A percentile compares a stretch with the other conserved stretches of the same genome.
phyloP scores from a whole-genome alignment of 176 grass and related monocot genomes.

The Zoysia japonica region DNA sequence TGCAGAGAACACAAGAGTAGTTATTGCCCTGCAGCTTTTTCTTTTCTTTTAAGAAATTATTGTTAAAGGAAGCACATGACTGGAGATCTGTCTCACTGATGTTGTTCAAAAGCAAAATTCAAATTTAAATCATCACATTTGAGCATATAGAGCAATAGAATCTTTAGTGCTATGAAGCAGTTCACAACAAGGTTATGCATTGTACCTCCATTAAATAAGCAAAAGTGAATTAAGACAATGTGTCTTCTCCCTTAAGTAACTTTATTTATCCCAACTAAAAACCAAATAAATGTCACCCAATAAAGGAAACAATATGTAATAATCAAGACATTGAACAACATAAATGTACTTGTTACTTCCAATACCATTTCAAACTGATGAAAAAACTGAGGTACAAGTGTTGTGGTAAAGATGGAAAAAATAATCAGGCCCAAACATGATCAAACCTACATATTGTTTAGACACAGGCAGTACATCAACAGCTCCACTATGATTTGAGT shows the following conservation, averaged over 20 bases:
- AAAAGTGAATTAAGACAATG: not conserved
- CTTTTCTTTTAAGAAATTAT: not conserved
- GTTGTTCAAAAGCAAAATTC: slow-evolving; percentile 8
- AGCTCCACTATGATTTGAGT: slow-evolving; percentile 33
- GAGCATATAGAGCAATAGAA: slow-evolving; percentile 2
- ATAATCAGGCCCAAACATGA: slow-evolving; percentile 24
- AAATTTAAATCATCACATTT: not conserved
- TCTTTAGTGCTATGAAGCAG: not conserved
- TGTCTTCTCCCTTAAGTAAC: not conserved
- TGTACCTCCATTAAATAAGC: not conserved
- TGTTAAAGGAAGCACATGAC: slow-evolving; percentile 3
- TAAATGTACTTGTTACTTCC: not conserved
- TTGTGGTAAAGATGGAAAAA: slow-evolving; percentile 16
- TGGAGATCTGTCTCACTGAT: not conserved
- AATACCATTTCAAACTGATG: slow-evolving; percentile 15
- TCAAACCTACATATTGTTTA: slow-evolving; percentile 54
- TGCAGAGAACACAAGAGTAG: too few relatives aligned
- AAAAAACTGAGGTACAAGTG: slow-evolving; percentile 14
- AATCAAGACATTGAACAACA: not conserved
- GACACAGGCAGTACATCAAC: slow-evolving; percentile 51
- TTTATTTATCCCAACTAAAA: not conserved
- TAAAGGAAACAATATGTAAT: not conserved
- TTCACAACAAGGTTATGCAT: not conserved
- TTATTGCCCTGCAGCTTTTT: too few relatives aligned
- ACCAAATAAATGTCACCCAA: not conserved